Evolutionary conservation across 495 filamentous ascomycete species (phyloP).

Genomic region (Pyrenula massariospora): DNA sequence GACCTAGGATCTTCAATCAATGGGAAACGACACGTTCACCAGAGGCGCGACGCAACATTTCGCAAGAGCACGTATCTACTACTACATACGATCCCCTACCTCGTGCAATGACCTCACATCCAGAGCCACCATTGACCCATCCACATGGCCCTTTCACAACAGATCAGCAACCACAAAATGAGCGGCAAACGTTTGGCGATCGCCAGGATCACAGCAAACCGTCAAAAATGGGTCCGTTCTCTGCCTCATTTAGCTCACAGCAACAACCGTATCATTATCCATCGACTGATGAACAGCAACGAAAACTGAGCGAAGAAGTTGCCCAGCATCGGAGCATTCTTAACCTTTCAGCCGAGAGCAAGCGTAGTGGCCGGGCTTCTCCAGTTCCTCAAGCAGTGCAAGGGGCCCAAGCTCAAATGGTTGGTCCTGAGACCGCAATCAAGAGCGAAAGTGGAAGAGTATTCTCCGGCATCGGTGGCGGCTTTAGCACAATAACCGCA

Average conservation of each 20-base stretch:
- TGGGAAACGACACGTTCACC: background rate
- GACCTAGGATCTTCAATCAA: background rate
- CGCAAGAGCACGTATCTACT: background rate
- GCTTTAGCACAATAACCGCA: slow-evolving; percentile 52
- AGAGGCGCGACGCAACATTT: background rate
- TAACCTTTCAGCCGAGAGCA: slow-evolving; percentile 29
- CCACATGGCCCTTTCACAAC: slow-evolving; percentile 23
- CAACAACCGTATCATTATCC: slow-evolving; percentile 16
- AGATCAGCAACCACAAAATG: slow-evolving; percentile 23
- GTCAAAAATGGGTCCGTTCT: slow-evolving; percentile 15
- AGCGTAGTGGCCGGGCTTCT: slow-evolving; percentile 46
- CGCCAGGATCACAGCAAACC: slow-evolving; percentile 22
- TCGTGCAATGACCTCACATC: background rate
- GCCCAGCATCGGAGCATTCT: slow-evolving; percentile 33
- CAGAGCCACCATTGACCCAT: slow-evolving; percentile 2
- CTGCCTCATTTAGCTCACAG: slow-evolving; percentile 12
- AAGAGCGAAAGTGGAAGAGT: slow-evolving; percentile 88
- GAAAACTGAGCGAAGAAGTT: slow-evolving; percentile 49
- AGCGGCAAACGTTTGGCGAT: slow-evolving; percentile 19
- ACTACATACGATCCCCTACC: background rate
- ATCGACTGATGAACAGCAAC: slow-evolving; percentile 24
- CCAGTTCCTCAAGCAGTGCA: slow-evolving; percentile 87
- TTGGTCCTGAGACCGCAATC: slow-evolving; percentile 70
- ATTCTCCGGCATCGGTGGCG: slow-evolving; percentile 84
- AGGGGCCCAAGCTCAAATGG: slow-evolving; percentile 69